phyloP scores from a whole-genome alignment of 192 early-diverging fungal genomes.

The Geranomyces michiganensis region DNA sequence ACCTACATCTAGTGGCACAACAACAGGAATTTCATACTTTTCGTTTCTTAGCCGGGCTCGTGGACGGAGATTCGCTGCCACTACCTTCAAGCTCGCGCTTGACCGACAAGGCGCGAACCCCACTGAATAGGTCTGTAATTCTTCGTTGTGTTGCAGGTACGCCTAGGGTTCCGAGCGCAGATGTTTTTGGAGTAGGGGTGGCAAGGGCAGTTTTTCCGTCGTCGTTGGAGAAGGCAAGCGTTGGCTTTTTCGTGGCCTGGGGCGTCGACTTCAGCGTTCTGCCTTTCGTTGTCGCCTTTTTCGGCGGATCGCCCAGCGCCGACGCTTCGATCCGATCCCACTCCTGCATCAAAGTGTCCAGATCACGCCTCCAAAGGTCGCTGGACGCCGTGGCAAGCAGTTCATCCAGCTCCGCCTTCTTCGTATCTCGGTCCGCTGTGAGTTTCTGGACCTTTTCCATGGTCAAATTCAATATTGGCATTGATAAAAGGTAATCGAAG shows the following conservation, averaged over 20 bases:
- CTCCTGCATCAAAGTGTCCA: constrained; percentile 71
- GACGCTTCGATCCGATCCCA: constrained; percentile 60
- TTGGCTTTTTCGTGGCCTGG: neutral
- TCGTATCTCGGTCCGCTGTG: constrained; percentile 19
- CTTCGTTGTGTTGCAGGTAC: neutral
- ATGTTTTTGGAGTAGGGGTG: neutral
- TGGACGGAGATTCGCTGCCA: too few relatives aligned
- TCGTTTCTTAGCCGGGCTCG: too few relatives aligned
- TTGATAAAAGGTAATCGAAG: constrained; percentile 81
- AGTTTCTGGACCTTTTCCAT: constrained; percentile 60
- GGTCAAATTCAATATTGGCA: constrained; percentile 84
- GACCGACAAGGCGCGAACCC: neutral
- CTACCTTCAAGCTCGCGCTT: neutral
- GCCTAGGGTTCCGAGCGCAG: neutral
- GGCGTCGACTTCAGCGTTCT: neutral
- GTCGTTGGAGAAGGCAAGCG: neutral
- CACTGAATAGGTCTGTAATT: constrained; percentile 8
- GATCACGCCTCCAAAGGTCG: constrained; percentile 82
- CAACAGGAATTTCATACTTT: too few relatives aligned
- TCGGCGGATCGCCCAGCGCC: neutral
- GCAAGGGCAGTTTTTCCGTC: neutral
- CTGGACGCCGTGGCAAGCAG: constrained; percentile 51
- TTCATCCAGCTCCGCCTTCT: constrained; percentile 17
- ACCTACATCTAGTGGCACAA: too few relatives aligned
- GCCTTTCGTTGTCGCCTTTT: constrained; percentile 10